phyloP scores from a whole-genome alignment of 345 rosid genomes.

The Sapria himalayana region DNA sequence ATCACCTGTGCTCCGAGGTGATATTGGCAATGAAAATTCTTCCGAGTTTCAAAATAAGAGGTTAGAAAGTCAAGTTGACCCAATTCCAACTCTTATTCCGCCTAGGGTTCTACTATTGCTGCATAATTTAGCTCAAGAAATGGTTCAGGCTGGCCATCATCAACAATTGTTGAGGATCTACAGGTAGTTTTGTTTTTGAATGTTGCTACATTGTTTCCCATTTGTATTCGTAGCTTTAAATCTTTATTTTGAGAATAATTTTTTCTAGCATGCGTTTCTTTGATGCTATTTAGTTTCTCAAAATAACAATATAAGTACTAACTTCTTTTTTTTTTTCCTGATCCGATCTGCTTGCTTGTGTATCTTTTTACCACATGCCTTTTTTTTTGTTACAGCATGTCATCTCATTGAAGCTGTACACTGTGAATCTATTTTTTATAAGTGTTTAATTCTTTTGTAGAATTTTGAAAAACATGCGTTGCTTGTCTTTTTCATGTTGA shows the following conservation, averaged over 20 bases:
- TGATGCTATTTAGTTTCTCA: too few relatives aligned
- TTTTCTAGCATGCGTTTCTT: neutral
- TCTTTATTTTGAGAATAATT: too few relatives aligned
- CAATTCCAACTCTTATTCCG: constrained; percentile 64
- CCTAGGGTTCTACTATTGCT: constrained; percentile 70
- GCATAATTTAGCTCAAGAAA: constrained; percentile 59
- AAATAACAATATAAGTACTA: too few relatives aligned
- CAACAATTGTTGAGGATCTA: constrained; percentile 64
- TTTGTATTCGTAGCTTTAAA: neutral
- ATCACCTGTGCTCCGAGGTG: constrained; percentile 18
- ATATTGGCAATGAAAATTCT: constrained; percentile 20
- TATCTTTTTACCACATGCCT: too few relatives aligned
- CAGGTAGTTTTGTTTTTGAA: constrained; percentile 23
- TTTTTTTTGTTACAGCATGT: too few relatives aligned
- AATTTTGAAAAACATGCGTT: too few relatives aligned
- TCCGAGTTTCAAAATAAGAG: constrained; percentile 28
- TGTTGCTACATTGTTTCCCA: neutral
- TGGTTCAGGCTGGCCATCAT: constrained; percentile 83
- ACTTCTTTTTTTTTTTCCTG: too few relatives aligned
- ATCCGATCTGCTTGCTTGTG: too few relatives aligned
- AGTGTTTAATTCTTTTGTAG: too few relatives aligned
- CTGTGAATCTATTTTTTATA: too few relatives aligned
- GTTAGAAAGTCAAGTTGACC: constrained; percentile 39
- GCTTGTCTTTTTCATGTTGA: too few relatives aligned
- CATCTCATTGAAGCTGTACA: too few relatives aligned